Evolutionary conservation across 148 eudicot genomes (phyloP), one percentile per base, ranked within the genome.

Genomic region (Rhododendron vialii): DNA sequence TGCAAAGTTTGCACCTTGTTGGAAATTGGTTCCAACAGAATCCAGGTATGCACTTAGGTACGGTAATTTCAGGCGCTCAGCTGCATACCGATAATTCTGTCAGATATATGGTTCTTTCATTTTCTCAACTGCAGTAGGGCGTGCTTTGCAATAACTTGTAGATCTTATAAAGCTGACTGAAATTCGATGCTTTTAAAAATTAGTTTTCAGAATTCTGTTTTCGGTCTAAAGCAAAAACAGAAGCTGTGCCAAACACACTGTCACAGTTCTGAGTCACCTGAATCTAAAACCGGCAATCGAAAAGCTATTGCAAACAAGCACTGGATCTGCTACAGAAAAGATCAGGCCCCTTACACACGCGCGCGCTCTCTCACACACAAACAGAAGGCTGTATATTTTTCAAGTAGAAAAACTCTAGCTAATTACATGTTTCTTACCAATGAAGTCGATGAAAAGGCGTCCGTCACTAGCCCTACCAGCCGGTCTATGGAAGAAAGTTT

Each of bases 1-100:
- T 86, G 93, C 93, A 82, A 92, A 92, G 50, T 92, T 90, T 50
- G 92, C 93, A 55, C 93, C 93, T 1, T 88, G 91, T 69, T 59
- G 55, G 82, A 59, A 92, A 73, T 84, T 89, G 33, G 92, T 78
- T 57, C 85, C 90, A 41, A 92, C 57, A 11, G 93, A 88, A 65
- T 92, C 88, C 87, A 92, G 86, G 77, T 92, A 92, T 38, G 93
- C 78, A 43, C 92, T 89, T 85, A 92, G 47, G 63, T 86, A 87
- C 7, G 91, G 88, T 33, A 90, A 41, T 74, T 87, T 86, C 65
- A 92, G 86, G 13, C 53, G 36, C 35, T 88, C 92, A 82, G 93
- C 93, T 92, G 87, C 84, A 86, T n/a, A n/a, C 18, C 0, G 51
- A 71, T 35, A 45, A 88, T 17, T 53, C 22, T 38, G 26, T 82